Conservation (phyloP, 345 rosid species). For the Aurinia saxatilis region DNA sequence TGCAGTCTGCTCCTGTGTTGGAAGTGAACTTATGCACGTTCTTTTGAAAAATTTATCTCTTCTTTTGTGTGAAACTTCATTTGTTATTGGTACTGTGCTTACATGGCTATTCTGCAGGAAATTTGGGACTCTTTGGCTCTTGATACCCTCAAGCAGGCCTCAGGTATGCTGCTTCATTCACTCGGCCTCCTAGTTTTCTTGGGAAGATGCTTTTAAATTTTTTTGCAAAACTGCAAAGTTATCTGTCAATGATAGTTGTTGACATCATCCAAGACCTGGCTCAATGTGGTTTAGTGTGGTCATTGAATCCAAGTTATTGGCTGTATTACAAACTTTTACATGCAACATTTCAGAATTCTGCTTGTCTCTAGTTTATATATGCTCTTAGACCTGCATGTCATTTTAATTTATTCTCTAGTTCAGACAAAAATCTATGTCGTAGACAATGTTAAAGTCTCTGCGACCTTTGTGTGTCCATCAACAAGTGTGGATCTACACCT, state of each 20-base stretch:
- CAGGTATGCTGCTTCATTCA: constrained; percentile 48
- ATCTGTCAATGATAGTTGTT: not conserved
- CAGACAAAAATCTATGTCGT: not conserved
- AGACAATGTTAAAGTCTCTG: not conserved
- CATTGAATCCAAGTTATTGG: not conserved
- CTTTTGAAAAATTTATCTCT: not conserved
- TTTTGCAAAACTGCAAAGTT: not conserved
- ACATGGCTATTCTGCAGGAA: constrained; percentile 34
- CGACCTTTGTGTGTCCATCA: not conserved
- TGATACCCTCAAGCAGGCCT: constrained; percentile 75
- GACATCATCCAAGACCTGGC: not conserved
- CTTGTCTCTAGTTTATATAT: not conserved
- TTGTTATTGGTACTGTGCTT: not conserved
- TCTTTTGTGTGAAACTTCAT: not conserved
- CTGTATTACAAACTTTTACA: not conserved
- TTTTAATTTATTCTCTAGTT: not conserved
- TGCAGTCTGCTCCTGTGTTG: not conserved
- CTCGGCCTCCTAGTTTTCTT: not conserved
- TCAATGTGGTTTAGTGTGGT: not conserved
- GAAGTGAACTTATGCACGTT: not conserved
- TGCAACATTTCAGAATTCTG: not conserved
- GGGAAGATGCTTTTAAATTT: not conserved
- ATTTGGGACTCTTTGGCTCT: constrained; percentile 87
- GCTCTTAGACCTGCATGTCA: not conserved
- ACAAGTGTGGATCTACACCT: not conserved